Base-by-base conservation (phyloP, 768 basidiomycete species). In the Clavulina sp. region DNA sequence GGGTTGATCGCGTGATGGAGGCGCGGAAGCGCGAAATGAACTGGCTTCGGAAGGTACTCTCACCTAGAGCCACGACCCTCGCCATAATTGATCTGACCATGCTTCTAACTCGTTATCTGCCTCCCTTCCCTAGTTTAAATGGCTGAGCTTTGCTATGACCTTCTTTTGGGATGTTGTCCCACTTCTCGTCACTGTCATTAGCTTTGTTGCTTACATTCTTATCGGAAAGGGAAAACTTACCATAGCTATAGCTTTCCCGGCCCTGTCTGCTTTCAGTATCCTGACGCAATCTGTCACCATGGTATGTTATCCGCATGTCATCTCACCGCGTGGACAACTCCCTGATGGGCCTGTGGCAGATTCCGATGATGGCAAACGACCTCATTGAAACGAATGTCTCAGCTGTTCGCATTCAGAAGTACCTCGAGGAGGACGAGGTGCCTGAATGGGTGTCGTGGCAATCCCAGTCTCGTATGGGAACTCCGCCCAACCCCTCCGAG, bases 151-250 rank as follows among this genome's bases (percentile, higher is more conserved):
- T 43, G 61, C 81, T 64, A 84, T 91, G 62, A 73, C 72, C 13
- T 58, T 77, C 4, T 66, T 89, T 5, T 93, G 84, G 84, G 73
- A 70, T 1, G 68, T 72, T 5, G 82, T 83, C 0, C 89, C 89
- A 0, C 79, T 88, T 47, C 62, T 84, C 7, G 77, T 93, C 18
- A 85, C 84, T 1, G 71, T 89, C 52, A 72, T 84, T 9, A 79
- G 84, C 2, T 93, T 95, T 72, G 70, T 76, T 59, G 71, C 70
- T 21, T 88, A 76, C 55, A 76, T 91, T 28, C 66, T 76, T 55
- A 76, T 73, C 56, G 83, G 84, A 0, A 74, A 86, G 26, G 48
- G 48, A 43, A 68, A 85, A 61, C 63, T 97, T 46, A 82, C 86
- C 0, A 71, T 91, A 46, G 72, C 81, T 6, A 72, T 77, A 18